phyloP scores from a whole-genome alignment of 306 rosid species.

The Castanea mollissima region DNA sequence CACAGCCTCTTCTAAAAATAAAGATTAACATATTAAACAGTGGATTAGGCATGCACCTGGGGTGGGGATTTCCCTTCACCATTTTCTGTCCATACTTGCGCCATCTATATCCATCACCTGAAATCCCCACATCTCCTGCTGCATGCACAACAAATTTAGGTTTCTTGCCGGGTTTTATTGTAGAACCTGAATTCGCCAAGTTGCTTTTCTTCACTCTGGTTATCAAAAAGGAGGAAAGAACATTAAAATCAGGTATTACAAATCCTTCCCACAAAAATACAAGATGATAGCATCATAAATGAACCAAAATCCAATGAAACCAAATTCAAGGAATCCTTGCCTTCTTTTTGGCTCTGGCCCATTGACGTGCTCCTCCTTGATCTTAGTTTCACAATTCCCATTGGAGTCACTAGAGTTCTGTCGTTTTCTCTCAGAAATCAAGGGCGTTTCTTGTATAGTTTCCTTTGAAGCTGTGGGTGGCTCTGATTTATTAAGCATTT shows the following conservation, averaged over 20 bases:
- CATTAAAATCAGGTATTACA: constrained; percentile 22
- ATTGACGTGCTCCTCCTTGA: constrained; percentile 60
- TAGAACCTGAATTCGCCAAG: constrained; percentile 40
- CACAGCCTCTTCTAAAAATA: background rate
- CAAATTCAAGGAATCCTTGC: constrained; percentile 46
- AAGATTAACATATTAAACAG: background rate
- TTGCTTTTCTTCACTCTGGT: constrained; percentile 79
- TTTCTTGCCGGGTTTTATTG: constrained; percentile 64
- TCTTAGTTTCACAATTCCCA: constrained; percentile 47
- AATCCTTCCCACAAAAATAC: constrained; percentile 17
- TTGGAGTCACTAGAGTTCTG: constrained; percentile 37
- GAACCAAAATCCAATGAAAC: constrained; percentile 4
- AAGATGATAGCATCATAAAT: background rate
- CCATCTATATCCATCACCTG: constrained; percentile 96
- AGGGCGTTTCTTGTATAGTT: constrained; percentile 40
- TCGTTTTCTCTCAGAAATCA: constrained; percentile 50
- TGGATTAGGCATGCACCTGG: constrained; percentile 54
- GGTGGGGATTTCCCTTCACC: constrained; percentile 95
- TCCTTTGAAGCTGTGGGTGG: constrained; percentile 55
- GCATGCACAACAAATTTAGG: constrained; percentile 87
- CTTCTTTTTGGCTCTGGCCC: constrained; percentile 66
- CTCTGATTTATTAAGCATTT: constrained; percentile 46
- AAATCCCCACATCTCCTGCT: constrained; percentile 85
- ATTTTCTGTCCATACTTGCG: constrained; percentile 98
- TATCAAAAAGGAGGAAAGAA: constrained; percentile 28